Percentiles rank a stretch among this genome's conserved stretches.
Conservation (phyloP, 2,329 filamentous ascomycete genomes). For the Paraphaeosphaeria sporulosa region DNA sequence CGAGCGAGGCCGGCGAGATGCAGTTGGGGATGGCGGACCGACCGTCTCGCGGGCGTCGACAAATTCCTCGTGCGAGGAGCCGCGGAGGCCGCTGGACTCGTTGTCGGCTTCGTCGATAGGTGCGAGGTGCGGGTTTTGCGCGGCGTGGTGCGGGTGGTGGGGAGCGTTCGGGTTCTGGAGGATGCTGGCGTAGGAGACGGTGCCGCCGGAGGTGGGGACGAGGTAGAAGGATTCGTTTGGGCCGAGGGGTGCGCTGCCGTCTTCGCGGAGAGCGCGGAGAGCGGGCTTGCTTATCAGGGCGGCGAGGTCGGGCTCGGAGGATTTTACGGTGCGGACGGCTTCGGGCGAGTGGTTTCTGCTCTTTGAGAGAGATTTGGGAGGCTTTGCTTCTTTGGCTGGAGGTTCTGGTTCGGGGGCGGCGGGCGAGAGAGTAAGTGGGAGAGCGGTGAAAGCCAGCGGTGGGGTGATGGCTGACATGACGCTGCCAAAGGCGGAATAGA, state of each 20-base stretch:
- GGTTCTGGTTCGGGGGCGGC: slow-evolving; percentile 33
- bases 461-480: slow-evolving; percentile 89
- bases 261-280: slow-evolving; percentile 77
- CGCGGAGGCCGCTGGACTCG: slow-evolving; percentile 48
- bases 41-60: slow-evolving; percentile 82
- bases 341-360: slow-evolving; percentile 37
- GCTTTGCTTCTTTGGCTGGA: slow-evolving; percentile 28
- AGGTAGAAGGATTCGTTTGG: slow-evolving; percentile 77
- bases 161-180: slow-evolving; percentile 54
- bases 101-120: slow-evolving; percentile 52
- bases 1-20: slow-evolving; percentile 47
- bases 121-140: slow-evolving; percentile 55
- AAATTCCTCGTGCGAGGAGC: slow-evolving; percentile 72
- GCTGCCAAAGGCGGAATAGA: slow-evolving; percentile 90
- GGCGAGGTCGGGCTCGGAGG: slow-evolving; percentile 76
- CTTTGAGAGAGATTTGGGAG: slow-evolving; percentile 25
- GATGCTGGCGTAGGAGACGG: slow-evolving; percentile 91
- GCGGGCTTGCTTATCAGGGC: slow-evolving; percentile 87
- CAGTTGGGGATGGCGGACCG: slow-evolving; percentile 55
- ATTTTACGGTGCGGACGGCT: slow-evolving; percentile 42
- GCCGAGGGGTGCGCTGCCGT: slow-evolving; percentile 60
- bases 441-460: slow-evolving; percentile 88
- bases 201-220: slow-evolving; percentile 89
- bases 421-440: slow-evolving; percentile 68
- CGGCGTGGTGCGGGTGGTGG: slow-evolving; percentile 46